These are phyloP conservation scores for Termitomyces sp. DNA, from an alignment of 768 basidiomycete genomes.

Conservation along the genomic window DNA sequence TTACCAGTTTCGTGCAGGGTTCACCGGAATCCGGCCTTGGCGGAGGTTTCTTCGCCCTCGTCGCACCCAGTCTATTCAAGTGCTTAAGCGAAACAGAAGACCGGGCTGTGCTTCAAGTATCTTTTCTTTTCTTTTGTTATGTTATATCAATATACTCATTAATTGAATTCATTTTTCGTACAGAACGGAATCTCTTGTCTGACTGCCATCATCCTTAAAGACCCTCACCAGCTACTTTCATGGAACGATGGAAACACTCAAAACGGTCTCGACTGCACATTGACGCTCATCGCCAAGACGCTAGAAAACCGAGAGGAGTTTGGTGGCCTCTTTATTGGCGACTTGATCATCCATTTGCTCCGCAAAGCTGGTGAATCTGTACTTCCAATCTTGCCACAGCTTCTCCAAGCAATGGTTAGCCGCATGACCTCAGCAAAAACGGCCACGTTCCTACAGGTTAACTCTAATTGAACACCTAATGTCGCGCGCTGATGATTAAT, in stretches of 20 bases:
- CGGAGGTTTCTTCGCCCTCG: constrained; percentile 68
- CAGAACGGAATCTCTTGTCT: constrained; percentile 82
- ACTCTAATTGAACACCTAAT: not conserved
- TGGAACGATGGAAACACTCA: constrained; percentile 69
- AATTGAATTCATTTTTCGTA: not conserved
- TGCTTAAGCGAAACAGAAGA: constrained; percentile 72
- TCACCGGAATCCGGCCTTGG: constrained; percentile 62
- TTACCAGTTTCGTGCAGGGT: constrained; percentile 66
- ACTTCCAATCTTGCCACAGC: constrained; percentile 79
- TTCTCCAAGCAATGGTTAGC: constrained; percentile 77
- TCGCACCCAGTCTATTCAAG: constrained; percentile 73
- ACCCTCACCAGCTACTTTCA: constrained; percentile 69
- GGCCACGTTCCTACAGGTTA: constrained; percentile 85
- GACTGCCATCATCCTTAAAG: constrained; percentile 83
- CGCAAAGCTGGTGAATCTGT: constrained; percentile 77
- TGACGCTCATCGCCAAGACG: constrained; percentile 72
- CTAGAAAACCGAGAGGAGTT: constrained; percentile 83
- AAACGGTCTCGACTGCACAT: constrained; percentile 69
- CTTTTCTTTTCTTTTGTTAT: not conserved
- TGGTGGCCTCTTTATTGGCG: constrained; percentile 89
- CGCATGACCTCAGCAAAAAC: constrained; percentile 85
- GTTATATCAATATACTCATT: not conserved
- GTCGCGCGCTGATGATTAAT: not conserved
- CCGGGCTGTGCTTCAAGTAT: constrained; percentile 78
- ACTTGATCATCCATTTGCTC: constrained; percentile 90